Evolutionary conservation across 2,329 filamentous ascomycete genomes (phyloP), one percentile per base, ranked within the genome.

Genomic region (Fusarium globosum): DNA sequence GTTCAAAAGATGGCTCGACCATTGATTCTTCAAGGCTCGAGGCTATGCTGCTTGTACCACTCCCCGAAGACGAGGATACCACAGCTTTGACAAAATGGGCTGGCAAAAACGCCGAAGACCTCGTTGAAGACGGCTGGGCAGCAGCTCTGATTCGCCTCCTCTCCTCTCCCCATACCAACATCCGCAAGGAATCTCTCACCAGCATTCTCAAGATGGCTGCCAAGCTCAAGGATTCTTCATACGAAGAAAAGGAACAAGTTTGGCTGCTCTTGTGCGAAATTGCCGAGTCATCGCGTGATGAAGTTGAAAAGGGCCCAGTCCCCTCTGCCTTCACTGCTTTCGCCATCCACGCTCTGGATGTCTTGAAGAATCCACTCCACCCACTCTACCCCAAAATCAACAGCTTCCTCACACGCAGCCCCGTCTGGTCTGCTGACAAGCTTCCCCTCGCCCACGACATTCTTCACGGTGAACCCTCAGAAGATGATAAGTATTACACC

Each of bases 371-470:
- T 69, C 96, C 96, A 1, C 87, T 94, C 21, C 94, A 97, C 79
- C 90, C 89, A 68, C 88, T 98, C 42, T 98, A 97, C 80, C 89
- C 91, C 65, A 97, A 97, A 80, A 85, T 96, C 82, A 97, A 97
- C 84, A 86, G 88, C 11, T 98, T 95, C 80, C 88, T 98, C 41
- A 94, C 94, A 28, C 91, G 91, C 58, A 89, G 91, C 0, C 95
- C 96, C 2, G 82, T 87, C 30, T 98, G 96, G 96, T 87, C 91
- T 18, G 79, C 91, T 23, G 89, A 93, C 67, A 91, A 90, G 78
- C 89, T 96, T 30, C 88, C 96, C 13, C 86, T 96, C n/a, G 89
- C 90, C 30, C 86, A 89, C 74, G 87, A 88, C 71, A 85, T 92
- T 58, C 83, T 92, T 16, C 86, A 89, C 65, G 88, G 90, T 59